phyloP scores from a whole-genome alignment of 148 eudicot genomes.

The Silene conica region DNA sequence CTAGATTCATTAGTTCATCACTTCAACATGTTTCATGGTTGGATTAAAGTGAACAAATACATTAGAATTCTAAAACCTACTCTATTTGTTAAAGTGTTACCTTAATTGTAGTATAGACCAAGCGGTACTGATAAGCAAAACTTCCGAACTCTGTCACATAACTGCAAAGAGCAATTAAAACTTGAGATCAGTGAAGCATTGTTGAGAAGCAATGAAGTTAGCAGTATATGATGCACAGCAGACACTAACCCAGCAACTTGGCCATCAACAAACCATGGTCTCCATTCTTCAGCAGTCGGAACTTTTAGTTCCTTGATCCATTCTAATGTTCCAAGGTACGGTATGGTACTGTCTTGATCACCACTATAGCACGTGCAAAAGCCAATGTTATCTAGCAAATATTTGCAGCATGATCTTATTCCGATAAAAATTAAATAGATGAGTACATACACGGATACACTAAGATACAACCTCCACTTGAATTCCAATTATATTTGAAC shows the following conservation, averaged over 20 bases:
- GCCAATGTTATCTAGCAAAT: neutral
- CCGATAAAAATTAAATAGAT: too few relatives aligned
- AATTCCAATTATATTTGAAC: too few relatives aligned
- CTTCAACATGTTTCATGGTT: neutral
- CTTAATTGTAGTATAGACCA: slow-evolving; percentile 21
- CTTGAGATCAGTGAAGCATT: neutral
- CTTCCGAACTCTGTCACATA: slow-evolving; percentile 15
- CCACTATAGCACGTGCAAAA: slow-evolving; percentile 10
- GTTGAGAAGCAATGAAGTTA: neutral
- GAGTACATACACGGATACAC: too few relatives aligned
- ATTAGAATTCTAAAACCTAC: neutral
- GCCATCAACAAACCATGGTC: slow-evolving; percentile 30
- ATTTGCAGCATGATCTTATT: too few relatives aligned
- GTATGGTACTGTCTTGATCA: slow-evolving; percentile 11
- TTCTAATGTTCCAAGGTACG: slow-evolving; percentile 16
- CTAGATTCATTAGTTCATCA: neutral
- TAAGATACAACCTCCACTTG: too few relatives aligned
- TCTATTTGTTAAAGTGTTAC: neutral
- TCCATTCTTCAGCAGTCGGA: slow-evolving; percentile 9
- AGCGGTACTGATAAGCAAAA: neutral
- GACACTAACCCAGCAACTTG: slow-evolving; percentile 31
- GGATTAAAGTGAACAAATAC: neutral
- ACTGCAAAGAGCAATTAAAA: neutral
- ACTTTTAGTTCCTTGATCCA: slow-evolving; percentile 23
- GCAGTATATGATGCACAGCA: neutral